Evolutionary conservation across 2,329 filamentous ascomycete species (phyloP).

Genomic region (Ophiosphaerella korrae): DNA sequence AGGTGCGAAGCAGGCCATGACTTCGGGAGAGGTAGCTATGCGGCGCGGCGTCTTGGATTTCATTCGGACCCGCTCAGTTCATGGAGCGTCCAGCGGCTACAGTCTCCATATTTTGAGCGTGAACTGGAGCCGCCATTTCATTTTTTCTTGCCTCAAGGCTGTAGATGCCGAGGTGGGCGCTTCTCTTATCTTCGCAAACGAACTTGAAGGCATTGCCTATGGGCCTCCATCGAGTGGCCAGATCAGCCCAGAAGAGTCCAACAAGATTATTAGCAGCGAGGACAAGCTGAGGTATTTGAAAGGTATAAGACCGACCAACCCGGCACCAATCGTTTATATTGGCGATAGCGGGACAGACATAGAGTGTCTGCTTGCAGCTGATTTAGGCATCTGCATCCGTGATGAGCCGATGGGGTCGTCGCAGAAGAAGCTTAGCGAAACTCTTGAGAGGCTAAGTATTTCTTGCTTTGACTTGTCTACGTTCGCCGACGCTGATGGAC

Average conservation of each 20-base stretch:
- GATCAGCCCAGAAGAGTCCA: conserved; percentile 16
- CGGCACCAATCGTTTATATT: conserved; percentile 47
- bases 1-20: conserved; percentile 34
- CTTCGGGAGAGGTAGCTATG: conserved; percentile 39
- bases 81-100: conserved; percentile 3
- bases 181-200: conserved; percentile 24
- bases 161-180: conserved; percentile 1
- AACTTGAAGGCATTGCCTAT: conserved; percentile 23
- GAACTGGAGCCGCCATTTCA: conserved; percentile 55
- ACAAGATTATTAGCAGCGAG: conserved; percentile 43
- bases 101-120: conserved; percentile 50
- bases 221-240: conserved; percentile 20
- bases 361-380: conserved; percentile 51
- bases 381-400: conserved; percentile 54
- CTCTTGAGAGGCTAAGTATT: conserved; percentile 39
- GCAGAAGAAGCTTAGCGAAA: conserved; percentile 42
- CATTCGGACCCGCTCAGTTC: conserved; percentile 24
- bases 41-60: conserved; percentile 46
- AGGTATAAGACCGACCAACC: conserved; percentile 4
- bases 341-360: conserved; percentile 57
- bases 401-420: conserved; percentile 45
- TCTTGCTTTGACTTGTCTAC: conserved; percentile 16
- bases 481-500: too few species aligned
- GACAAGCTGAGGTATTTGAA: conserved; percentile 48
- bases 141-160: conserved; percentile 35